A percentile compares a stretch with the other conserved stretches of the same genome.
phyloP scores from a whole-genome alignment of 129 eudicot species.

The Lactuca sativa region DNA sequence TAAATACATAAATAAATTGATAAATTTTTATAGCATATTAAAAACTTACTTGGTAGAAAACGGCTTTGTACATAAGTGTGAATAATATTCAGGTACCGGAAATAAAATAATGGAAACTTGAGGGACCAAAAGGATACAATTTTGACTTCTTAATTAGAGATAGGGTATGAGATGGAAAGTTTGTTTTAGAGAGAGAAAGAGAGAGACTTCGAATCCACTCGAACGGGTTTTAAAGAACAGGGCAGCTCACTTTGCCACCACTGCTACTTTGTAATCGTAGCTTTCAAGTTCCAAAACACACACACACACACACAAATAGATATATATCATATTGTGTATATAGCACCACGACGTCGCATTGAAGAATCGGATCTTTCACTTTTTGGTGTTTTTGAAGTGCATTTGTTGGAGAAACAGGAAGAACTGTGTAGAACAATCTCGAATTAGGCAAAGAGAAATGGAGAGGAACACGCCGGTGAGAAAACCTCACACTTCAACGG shows the following conservation, averaged over 20 bases:
- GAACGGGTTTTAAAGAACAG: conserved; percentile 13
- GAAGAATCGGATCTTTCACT: conserved; percentile 31
- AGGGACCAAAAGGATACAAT: conserved; percentile 12
- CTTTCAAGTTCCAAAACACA: conserved; percentile 32
- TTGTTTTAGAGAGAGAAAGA: conserved; percentile 23
- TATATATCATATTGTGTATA: conserved; percentile 3
- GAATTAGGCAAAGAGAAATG: conserved; percentile 34
- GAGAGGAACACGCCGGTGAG: conserved; percentile 82
- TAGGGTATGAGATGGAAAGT: conserved; percentile 25
- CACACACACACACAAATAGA: background rate
- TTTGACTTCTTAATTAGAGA: conserved; percentile 1
- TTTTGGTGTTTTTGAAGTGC: conserved; percentile 10
- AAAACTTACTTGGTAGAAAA: too few relatives aligned
- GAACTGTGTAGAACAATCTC: conserved; percentile 20
- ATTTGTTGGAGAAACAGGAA: conserved; percentile 9
- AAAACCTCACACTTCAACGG: conserved; percentile 87
- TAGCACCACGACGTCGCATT: conserved; percentile 27
- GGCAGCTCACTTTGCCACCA: conserved; percentile 22
- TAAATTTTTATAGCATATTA: too few relatives aligned
- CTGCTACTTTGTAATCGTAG: conserved; percentile 35
- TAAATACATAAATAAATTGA: too few relatives aligned
- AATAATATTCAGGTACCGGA: background rate
- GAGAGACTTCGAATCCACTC: conserved; percentile 27
- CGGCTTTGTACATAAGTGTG: too few relatives aligned
- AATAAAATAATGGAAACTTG: background rate